Base-by-base conservation (phyloP, 176 grass and related monocot species). In the Oryza longistaminata region DNA sequence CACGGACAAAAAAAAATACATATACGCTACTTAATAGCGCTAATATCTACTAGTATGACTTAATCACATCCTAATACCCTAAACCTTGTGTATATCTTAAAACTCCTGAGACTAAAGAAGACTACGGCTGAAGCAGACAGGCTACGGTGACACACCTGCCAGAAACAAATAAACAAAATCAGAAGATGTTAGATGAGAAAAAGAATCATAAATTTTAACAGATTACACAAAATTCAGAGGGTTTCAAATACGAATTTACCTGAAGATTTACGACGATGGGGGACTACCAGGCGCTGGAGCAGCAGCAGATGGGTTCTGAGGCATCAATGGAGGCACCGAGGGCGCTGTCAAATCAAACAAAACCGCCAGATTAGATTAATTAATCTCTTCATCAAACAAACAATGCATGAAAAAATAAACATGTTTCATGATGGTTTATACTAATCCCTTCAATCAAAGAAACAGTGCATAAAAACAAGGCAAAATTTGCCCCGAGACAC, bases 301-400 rank as follows among this genome's bases (percentile, higher is more conserved):
- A 14, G 15, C 49, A 6, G 73, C 46, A 45, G 29, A 3, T 31
- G 29, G 29, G 29, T 2, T 31, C 29, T 2, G 29, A 31, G 74
- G 83, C 74, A 71, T 46, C 2, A 86, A 58, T 15, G 83, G 75
- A 4, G 83, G 52, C 50, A 86, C 75, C 16, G 29, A 17, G 16
- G 44, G 53, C 49, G 83, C 83, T 86, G 75, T 37, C 83, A 52
- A 52, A 17, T 52, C 49, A 85, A 11, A 12, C 37, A 70, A 8
- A 64, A 2, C 16, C n/a, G 44, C 3, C 1, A 55, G 5, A 55
- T 42, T 9, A 14, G 3, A 14, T 49, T 49, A 49, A 49, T 14
- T 31, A 31, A 2, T 10, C 42, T 43, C 29, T 2, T 31, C 29
- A 31, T 33, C 24, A 35, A 0, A 50, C 16, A 64, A 40, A 24